These are phyloP conservation scores for Acrodontium crateriforme DNA, from an alignment of 2,329 filamentous ascomycete species.

Conservation along the genomic window DNA sequence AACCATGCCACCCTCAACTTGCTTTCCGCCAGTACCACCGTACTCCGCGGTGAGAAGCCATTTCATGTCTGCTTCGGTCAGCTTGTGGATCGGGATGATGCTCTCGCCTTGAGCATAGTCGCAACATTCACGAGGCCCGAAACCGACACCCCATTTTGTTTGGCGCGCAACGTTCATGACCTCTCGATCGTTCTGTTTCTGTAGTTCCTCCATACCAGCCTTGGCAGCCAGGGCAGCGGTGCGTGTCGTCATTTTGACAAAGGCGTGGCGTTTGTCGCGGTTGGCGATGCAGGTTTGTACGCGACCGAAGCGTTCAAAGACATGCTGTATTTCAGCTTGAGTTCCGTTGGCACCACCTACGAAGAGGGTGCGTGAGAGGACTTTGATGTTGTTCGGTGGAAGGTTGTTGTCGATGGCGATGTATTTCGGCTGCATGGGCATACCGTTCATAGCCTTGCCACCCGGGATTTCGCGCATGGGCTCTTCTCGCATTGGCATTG, in stretches of 20 bases:
- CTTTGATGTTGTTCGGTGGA: slow-evolving; percentile 69
- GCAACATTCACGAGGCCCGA: slow-evolving; percentile 91
- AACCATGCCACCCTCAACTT: slow-evolving; percentile 69
- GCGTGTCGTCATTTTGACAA: slow-evolving; percentile 95
- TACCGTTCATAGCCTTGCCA: slow-evolving; percentile 15
- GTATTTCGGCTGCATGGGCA: slow-evolving; percentile 50
- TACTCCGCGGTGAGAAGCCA: slow-evolving; percentile 93
- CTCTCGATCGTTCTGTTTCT: slow-evolving; percentile 58
- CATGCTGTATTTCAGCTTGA: slow-evolving; percentile 65
- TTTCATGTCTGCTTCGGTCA: slow-evolving; percentile 92
- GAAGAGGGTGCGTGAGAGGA: slow-evolving; percentile 87
- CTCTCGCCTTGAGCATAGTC: slow-evolving; percentile 89
- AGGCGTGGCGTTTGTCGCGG: slow-evolving; percentile 93
- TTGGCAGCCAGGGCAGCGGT: slow-evolving; percentile 73
- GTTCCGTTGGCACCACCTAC: slow-evolving; percentile 77
- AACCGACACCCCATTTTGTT: slow-evolving; percentile 96
- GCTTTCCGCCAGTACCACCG: slow-evolving; percentile 74
- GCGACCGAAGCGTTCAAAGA: slow-evolving; percentile 69
- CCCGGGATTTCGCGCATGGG: slow-evolving; percentile 38
- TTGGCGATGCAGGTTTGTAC: slow-evolving; percentile 98
- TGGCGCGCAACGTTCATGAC: slow-evolving; percentile 51
- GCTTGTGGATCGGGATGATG: slow-evolving; percentile 77
- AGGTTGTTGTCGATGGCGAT: slow-evolving; percentile 66
- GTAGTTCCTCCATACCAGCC: slow-evolving; percentile 83
- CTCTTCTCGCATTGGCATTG: slow-evolving; percentile 40